A percentile compares a stretch with the other conserved stretches of the same genome.
phyloP scores from a whole-genome alignment of 208 protist genomes.

The Acanthamoeba divionensis region DNA sequence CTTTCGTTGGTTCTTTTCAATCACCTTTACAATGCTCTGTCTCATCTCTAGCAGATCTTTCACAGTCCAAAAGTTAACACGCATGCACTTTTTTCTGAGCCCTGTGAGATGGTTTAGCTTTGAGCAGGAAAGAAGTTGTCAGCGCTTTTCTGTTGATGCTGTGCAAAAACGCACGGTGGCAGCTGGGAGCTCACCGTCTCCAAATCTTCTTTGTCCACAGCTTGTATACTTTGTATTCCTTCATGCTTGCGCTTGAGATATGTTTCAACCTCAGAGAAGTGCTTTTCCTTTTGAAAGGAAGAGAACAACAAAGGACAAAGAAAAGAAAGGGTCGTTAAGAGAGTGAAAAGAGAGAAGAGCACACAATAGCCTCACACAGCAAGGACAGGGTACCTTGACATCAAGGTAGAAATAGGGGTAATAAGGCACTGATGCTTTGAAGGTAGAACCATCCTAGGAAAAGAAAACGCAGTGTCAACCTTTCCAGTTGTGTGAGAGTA shows the following conservation, averaged over 20 bases:
- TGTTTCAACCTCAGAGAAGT: slow-evolving; percentile 92
- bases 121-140: not conserved
- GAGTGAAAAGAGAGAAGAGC: slow-evolving; percentile 82
- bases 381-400: slow-evolving; percentile 65
- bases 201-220: slow-evolving; percentile 93
- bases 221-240: slow-evolving; percentile 83
- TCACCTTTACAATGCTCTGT: slow-evolving; percentile 61
- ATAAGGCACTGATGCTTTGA: slow-evolving; percentile 73
- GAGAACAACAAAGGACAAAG: slow-evolving; percentile 68
- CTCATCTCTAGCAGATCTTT: slow-evolving; percentile 90
- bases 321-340: slow-evolving; percentile 84
- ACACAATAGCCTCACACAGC: slow-evolving; percentile 85
- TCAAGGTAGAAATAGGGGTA: slow-evolving; percentile 85
- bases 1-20: slow-evolving; percentile 63
- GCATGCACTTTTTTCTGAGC: slow-evolving; percentile 88
- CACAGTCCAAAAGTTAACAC: slow-evolving; percentile 93
- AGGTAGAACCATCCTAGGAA: slow-evolving; percentile 71
- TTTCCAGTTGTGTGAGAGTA: not conserved
- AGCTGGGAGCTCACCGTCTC: slow-evolving; percentile 80
- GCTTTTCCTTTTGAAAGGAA: slow-evolving; percentile 76
- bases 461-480: not conserved
- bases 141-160: not conserved
- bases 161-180: not conserved
- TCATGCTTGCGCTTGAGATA: slow-evolving; percentile 90
- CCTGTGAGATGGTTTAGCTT: slow-evolving; percentile 94